Conservation (phyloP, 139 green algal species). For the Deuterostichococcus epilithicus region DNA sequence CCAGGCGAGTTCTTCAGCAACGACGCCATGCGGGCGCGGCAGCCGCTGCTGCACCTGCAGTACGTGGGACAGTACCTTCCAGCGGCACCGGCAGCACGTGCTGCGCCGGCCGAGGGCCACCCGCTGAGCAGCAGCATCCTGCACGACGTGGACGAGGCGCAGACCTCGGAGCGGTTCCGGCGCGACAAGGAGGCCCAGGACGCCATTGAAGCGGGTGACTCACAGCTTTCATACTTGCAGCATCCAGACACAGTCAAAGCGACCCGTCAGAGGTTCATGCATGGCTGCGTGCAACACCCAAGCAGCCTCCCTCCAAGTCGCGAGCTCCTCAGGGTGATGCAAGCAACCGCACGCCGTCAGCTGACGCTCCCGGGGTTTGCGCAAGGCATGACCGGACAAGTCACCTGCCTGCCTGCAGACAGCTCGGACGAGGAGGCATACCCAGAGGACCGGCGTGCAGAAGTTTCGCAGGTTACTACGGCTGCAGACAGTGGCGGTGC, state of each 20-base stretch:
- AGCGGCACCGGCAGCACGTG: conserved; percentile 1
- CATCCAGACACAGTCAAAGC: not conserved
- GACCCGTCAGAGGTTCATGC: no score
- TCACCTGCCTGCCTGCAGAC: no score
- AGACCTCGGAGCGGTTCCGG: conserved; percentile 11
- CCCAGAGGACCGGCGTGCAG: not conserved
- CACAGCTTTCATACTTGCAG: not conserved
- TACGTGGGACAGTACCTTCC: conserved; percentile 48
- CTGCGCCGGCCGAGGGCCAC: conserved; percentile 3
- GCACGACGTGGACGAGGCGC: conserved; percentile 45
- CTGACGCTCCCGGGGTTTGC: no score
- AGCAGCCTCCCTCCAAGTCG: no score
- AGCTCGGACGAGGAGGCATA: not conserved
- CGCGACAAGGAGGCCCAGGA: not conserved
- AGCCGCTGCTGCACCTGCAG: conserved; percentile 62
- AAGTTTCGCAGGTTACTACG: not conserved
- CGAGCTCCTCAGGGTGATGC: no score
- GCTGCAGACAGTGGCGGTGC: no score
- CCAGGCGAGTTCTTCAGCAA: conserved; percentile 60
- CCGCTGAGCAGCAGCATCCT: conserved; percentile 35
- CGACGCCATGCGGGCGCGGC: conserved; percentile 56
- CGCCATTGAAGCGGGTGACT: not conserved
- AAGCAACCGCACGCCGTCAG: no score
- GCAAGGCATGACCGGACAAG: no score
- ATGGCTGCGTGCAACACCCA: no score